Percentiles rank a stretch among this genome's conserved stretches.
Evolutionary conservation across 2,329 filamentous ascomycete species (phyloP).

Genomic region (Colletotrichum tanaceti): DNA sequence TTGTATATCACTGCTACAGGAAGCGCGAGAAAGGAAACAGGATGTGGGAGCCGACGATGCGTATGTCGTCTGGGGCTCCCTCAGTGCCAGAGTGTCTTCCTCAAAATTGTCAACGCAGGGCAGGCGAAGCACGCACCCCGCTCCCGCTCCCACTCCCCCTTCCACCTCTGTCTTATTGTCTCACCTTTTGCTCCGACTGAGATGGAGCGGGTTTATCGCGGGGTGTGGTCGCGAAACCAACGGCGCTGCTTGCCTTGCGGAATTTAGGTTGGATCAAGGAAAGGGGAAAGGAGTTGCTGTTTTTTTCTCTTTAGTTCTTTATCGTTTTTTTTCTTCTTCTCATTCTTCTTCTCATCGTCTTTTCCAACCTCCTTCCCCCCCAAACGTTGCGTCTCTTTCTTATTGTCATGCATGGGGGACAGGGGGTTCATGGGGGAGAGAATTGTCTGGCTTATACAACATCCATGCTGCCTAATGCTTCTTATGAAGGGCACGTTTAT

Average conservation of each 20-base stretch:
- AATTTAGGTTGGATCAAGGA: neutral
- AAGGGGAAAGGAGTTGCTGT: constrained; percentile 8
- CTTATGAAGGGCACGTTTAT: constrained; percentile 39
- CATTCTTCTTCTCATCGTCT: neutral
- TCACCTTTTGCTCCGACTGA: neutral
- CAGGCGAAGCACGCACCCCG: neutral
- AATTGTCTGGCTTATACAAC: constrained; percentile 25
- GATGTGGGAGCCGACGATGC: constrained; percentile 13
- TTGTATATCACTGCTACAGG: constrained; percentile 30
- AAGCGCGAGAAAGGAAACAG: constrained; percentile 12
- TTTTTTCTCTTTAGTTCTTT: constrained; percentile 17
- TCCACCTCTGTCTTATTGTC: constrained; percentile 7
- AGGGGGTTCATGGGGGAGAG: constrained; percentile 23
- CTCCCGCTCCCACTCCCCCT: neutral
- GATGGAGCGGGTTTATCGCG: neutral
- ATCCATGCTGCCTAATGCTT: constrained; percentile 37
- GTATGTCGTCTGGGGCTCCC: neutral
- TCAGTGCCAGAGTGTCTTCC: constrained; percentile 18
- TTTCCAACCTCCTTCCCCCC: neutral
- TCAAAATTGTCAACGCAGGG: constrained; percentile 22
- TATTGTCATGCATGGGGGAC: constrained; percentile 24
- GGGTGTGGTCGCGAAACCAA: neutral
- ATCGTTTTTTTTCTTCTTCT: constrained; percentile 7
- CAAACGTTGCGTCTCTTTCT: neutral
- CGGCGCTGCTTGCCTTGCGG: constrained; percentile 16